These are phyloP conservation scores for Panicum virgatum DNA, from an alignment of 202 grass and related monocot species.

Conservation along the genomic window DNA sequence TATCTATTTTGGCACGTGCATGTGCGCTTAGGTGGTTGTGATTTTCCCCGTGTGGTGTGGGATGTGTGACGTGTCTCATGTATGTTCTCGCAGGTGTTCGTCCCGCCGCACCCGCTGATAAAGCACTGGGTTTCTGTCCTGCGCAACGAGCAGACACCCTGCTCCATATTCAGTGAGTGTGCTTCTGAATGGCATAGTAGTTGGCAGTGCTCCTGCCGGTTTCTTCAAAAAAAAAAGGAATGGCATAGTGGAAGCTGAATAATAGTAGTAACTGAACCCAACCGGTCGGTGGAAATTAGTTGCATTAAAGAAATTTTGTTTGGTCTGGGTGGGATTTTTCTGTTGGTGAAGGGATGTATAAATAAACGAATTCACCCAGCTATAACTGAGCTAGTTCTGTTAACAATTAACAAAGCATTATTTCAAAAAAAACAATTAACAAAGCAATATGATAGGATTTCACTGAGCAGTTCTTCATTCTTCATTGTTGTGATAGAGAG, in stretches of 20 bases:
- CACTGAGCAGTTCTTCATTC: neutral
- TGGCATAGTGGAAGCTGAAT: neutral
- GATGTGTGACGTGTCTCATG: slow-evolving; percentile 14
- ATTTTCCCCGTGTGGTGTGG: neutral
- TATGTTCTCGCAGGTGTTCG: slow-evolving; percentile 76
- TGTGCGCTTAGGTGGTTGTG: slow-evolving; percentile 1
- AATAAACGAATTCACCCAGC: neutral
- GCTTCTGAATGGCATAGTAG: slow-evolving; percentile 10
- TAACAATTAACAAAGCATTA: no score
- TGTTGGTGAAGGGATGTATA: neutral
- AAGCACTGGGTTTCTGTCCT: slow-evolving; percentile 98
- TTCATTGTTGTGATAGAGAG: slow-evolving; percentile 64
- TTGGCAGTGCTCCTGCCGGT: no score
- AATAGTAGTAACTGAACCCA: neutral
- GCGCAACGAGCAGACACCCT: slow-evolving; percentile 95
- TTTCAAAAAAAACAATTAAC: neutral
- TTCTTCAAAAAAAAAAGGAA: no score
- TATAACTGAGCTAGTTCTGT: neutral
- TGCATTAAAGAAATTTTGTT: slow-evolving; percentile 5
- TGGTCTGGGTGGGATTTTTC: neutral
- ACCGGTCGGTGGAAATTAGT: neutral
- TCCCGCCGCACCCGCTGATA: slow-evolving; percentile 93
- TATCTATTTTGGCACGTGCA: slow-evolving; percentile 19
- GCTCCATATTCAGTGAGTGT: slow-evolving; percentile 90
- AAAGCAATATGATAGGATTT: neutral